Base-by-base conservation (phyloP, 129 eudicot genomes). In the Apium graveolens region DNA sequence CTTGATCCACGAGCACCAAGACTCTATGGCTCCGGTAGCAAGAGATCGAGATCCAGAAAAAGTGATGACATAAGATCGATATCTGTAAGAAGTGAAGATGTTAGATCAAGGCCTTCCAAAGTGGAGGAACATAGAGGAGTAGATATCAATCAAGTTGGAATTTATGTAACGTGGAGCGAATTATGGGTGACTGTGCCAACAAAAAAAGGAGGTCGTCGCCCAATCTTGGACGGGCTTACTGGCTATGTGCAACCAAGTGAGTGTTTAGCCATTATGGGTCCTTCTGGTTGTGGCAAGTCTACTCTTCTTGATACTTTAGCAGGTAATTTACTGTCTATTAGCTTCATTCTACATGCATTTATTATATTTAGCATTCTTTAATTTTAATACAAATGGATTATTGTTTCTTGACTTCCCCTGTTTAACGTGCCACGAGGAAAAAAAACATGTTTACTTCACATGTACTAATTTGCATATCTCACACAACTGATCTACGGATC, bases 241-340 rank as follows among this genome's bases (percentile, higher is more conserved):
- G 89, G 91, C n/a, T 85, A 85, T 57, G 91, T 86, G 7, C 65
- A 82, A 46, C 92, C 89, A 4, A 87, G 92, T 3, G 86, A 86
- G 84, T 83, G 84, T 48, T 82, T 88, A 44, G 89, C 92, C 7
- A 86, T 88, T 44, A 88, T 88, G 92, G 92, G 92, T 73, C 92
- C 92, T 74, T 88, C 92, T 13, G 92, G 89, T 20, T 85, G 86
- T 4, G 91, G 89, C 57, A 88, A 88, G 75, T 88, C 91, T 49
- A 85, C 91, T 4, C 92, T 88, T 43, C 87, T 88, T 78, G 89
- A 86, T 48, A 79, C 92, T 29, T 73, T 88, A 10, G 53, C 76
- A 72, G 76, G 76, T 72, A 70, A 39, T 65, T 27, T 26, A 11
- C 69, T 29, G 38, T 29, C 20, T 27, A 29, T 16, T 9, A 31